Conservation (phyloP, 108 stramenopile species). For the Licmophora abbreviata region DNA sequence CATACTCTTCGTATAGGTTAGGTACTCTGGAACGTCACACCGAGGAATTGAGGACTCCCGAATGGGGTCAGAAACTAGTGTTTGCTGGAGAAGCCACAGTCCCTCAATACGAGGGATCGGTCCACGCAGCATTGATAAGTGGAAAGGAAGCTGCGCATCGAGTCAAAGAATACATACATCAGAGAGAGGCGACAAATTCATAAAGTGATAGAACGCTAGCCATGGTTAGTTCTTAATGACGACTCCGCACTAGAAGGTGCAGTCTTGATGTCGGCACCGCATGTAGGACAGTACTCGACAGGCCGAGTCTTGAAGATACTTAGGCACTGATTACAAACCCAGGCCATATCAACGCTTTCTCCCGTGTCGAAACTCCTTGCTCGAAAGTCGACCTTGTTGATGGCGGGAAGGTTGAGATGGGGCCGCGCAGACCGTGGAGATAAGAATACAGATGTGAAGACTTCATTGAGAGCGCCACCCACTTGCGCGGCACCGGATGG, state of each 20-base stretch:
- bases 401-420: conserved; percentile 52
- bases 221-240: background rate
- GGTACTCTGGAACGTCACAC: conserved; percentile 32
- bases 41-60: conserved; percentile 17
- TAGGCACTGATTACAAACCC: conserved; percentile 80
- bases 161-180: background rate
- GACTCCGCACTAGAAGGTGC: background rate
- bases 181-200: background rate
- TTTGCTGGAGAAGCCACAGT: conserved; percentile 52
- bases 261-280: conserved; percentile 46
- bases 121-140: conserved; percentile 49
- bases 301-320: conserved; percentile 68
- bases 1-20: conserved; percentile 31
- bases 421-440: conserved; percentile 40
- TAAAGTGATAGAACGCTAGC: too few species aligned
- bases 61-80: conserved; percentile 39
- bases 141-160: conserved; percentile 25
- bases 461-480: conserved; percentile 66
- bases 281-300: conserved; percentile 60
- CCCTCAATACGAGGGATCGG: conserved; percentile 43
- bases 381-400: conserved; percentile 79
- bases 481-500: conserved; percentile 67
- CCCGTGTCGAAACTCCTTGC: conserved; percentile 78
- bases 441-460: conserved; percentile 65
- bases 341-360: conserved; percentile 60